These are phyloP conservation scores for Thalia dealbata DNA, from an alignment of 176 grass and related monocot species.

Conservation along the genomic window DNA sequence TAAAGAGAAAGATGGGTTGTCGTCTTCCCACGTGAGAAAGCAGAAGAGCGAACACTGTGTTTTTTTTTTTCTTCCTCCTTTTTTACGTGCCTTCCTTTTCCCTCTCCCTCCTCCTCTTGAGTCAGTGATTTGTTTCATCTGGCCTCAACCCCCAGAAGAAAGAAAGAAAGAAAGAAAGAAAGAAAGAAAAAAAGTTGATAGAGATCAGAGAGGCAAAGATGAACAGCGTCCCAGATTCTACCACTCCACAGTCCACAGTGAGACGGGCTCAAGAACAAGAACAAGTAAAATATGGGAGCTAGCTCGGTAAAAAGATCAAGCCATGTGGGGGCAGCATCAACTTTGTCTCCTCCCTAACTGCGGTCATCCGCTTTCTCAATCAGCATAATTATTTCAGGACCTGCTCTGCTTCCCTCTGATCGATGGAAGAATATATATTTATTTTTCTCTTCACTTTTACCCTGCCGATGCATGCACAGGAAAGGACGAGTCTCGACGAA, in stretches of 20 bases:
- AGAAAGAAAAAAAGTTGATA: not conserved
- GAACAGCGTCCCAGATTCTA: conserved; percentile 1
- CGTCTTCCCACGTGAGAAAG: conserved; percentile 5
- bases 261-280: not conserved
- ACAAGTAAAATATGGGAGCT: no score
- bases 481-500: no score
- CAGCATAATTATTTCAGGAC: not conserved
- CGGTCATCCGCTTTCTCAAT: not conserved
- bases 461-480: no score
- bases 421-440: not conserved
- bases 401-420: not conserved
- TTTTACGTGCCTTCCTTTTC: not conserved
- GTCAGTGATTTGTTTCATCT: conserved; percentile 4
- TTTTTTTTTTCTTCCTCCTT: no score
- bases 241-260: not conserved
- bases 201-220: not conserved
- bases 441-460: no score
- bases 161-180: no score
- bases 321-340: no score
- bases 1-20: not conserved
- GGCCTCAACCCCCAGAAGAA: not conserved
- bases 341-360: not conserved
- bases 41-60: not conserved
- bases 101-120: not conserved
- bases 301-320: no score